Conservation (phyloP, 192 early-diverging fungal genomes). For the Linnemannia hyalina region DNA sequence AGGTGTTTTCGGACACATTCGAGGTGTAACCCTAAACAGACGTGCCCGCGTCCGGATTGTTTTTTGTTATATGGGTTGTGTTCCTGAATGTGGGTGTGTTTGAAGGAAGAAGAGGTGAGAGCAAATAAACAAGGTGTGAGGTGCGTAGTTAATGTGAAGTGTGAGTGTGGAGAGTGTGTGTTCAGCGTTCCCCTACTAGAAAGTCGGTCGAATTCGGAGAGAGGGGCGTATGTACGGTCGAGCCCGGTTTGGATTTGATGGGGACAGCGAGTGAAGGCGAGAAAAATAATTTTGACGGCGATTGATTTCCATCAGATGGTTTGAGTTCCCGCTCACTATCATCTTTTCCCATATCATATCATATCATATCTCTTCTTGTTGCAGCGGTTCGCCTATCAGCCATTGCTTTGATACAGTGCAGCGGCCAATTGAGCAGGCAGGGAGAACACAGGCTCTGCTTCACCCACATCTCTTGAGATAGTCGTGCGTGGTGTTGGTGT, state of each 20-base stretch:
- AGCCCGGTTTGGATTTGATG: conserved; percentile 4
- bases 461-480: background rate
- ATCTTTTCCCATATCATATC: background rate
- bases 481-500: background rate
- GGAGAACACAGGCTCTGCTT: background rate
- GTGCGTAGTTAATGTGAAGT: too few species aligned
- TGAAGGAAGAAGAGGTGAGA: background rate
- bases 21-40: background rate
- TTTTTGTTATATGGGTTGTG: background rate
- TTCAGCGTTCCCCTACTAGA: background rate
- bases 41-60: conserved; percentile 7
- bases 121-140: background rate
- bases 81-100: background rate
- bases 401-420: background rate
- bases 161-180: background rate
- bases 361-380: background rate
- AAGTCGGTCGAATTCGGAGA: conserved; percentile 8
- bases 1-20: background rate
- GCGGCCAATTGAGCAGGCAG: background rate
- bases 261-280: background rate
- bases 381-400: background rate
- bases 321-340: background rate
- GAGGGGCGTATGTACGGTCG: background rate
- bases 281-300: background rate
- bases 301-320: background rate